Evolutionary conservation across 2,329 filamentous ascomycete species (phyloP).

Genomic region (Stemphylium vesicarium): DNA sequence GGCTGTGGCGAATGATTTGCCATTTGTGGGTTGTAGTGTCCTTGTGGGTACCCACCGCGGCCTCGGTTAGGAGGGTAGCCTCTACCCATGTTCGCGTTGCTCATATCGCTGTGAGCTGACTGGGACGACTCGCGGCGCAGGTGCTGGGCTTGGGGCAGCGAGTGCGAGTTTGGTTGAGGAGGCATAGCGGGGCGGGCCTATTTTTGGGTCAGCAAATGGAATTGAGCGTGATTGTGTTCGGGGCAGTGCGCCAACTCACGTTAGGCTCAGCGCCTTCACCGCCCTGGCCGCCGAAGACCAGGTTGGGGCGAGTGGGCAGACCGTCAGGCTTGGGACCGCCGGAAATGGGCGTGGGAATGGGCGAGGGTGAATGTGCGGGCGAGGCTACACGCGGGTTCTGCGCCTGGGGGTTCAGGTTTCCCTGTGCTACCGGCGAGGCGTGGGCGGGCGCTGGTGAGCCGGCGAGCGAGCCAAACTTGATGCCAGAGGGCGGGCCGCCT

Average conservation of each 20-base stretch:
- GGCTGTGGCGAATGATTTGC: slow-evolving; percentile 58
- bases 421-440: slow-evolving; percentile 71
- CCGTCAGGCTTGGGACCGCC: slow-evolving; percentile 81
- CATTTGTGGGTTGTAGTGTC: slow-evolving; percentile 56
- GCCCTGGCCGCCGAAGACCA: slow-evolving; percentile 81
- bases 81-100: slow-evolving; percentile 60
- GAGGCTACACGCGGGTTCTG: slow-evolving; percentile 77
- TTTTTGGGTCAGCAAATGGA: slow-evolving; percentile 25
- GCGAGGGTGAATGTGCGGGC: slow-evolving; percentile 86
- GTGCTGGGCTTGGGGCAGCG: slow-evolving; percentile 72
- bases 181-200: slow-evolving; percentile 73
- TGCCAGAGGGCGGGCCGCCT: slow-evolving; percentile 58
- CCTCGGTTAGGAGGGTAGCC: slow-evolving; percentile 52
- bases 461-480: slow-evolving; percentile 82
- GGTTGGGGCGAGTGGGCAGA: slow-evolving; percentile 72
- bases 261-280: slow-evolving; percentile 71
- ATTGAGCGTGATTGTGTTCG: not conserved
- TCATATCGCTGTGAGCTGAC: slow-evolving; percentile 77
- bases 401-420: slow-evolving; percentile 60
- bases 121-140: slow-evolving; percentile 86
- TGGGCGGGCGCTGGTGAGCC: slow-evolving; percentile 67
- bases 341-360: slow-evolving; percentile 88
- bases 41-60: slow-evolving; percentile 56
- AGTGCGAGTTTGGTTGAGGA: slow-evolving; percentile 47
- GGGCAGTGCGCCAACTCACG: slow-evolving; percentile 62